phyloP scores from a whole-genome alignment of 441 rosid genomes.

The Corymbia citriodora region DNA sequence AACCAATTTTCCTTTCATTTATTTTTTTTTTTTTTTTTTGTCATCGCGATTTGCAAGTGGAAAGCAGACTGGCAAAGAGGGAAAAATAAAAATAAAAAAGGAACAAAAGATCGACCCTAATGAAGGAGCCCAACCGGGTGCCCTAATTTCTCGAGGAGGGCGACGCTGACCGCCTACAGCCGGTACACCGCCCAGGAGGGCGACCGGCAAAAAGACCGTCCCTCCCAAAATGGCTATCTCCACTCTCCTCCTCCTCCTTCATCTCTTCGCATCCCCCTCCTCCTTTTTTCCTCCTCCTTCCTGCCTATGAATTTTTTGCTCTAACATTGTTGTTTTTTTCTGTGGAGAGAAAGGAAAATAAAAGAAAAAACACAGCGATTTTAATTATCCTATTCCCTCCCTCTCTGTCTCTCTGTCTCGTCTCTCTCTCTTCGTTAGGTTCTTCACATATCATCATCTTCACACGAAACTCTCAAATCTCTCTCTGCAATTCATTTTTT shows the following conservation, averaged over 20 bases:
- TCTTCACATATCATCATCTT: constrained; percentile 5
- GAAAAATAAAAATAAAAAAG: not conserved
- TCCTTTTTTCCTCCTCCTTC: no score
- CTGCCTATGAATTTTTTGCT: no score
- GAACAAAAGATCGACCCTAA: not conserved
- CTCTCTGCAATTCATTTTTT: constrained; percentile 21
- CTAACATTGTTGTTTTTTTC: not conserved
- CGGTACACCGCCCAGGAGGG: constrained; percentile 26
- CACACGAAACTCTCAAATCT: not conserved
- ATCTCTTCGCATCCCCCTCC: not conserved
- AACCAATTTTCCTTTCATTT: not conserved
- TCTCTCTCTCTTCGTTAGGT: not conserved
- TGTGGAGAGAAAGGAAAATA: not conserved
- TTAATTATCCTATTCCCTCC: constrained; percentile 13
- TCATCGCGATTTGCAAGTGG: not conserved
- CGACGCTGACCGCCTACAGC: constrained; percentile 36
- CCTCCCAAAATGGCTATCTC: constrained; percentile 17
- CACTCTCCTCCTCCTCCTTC: not conserved
- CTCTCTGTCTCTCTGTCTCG: not conserved
- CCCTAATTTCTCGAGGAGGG: constrained; percentile 21
- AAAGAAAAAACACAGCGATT: not conserved
- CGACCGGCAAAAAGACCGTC: constrained; percentile 38
- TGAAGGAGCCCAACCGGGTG: not conserved
- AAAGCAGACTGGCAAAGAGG: not conserved
- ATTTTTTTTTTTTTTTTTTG: not conserved